These are phyloP conservation scores for Plasmodium billcollinsi DNA, from an alignment of 169 alveolate genomes.

Conservation along the genomic window DNA sequence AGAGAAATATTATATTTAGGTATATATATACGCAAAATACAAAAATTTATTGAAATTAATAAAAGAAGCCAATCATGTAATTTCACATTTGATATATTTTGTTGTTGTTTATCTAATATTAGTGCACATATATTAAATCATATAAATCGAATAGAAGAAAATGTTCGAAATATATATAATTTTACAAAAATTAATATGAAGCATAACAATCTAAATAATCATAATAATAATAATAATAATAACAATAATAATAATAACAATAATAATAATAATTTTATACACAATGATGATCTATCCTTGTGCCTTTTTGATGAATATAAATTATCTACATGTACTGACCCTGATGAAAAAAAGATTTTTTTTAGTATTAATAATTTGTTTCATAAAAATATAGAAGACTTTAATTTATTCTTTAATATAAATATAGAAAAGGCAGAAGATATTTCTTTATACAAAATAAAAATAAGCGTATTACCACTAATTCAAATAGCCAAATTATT, in stretches of 20 bases:
- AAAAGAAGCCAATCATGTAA: constrained; percentile 67
- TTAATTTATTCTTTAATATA: constrained; percentile 63
- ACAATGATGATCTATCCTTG: constrained; percentile 13
- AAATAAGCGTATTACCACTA: constrained; percentile 46
- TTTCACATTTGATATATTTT: constrained; percentile 62
- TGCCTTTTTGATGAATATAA: constrained; percentile 60
- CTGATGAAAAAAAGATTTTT: constrained; percentile 61
- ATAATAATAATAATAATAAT: constrained; percentile 22
- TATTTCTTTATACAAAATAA: constrained; percentile 62
- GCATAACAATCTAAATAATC: background rate
- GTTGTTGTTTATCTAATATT: constrained; percentile 60
- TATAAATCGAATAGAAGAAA: constrained; percentile 57
- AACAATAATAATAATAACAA: constrained; percentile 38
- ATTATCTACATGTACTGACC: constrained; percentile 51
- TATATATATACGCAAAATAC: constrained; percentile 46
- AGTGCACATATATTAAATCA: constrained; percentile 59
- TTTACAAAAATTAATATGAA: constrained; percentile 64
- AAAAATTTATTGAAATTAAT: constrained; percentile 60
- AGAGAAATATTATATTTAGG: constrained; percentile 57
- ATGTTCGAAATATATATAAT: constrained; percentile 60
- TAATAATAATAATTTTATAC: constrained; percentile 22
- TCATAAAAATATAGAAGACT: constrained; percentile 59
- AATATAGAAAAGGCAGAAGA: constrained; percentile 71
- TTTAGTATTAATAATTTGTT: constrained; percentile 72
- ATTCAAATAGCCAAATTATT: constrained; percentile 58